Percentiles rank a stretch among this genome's conserved stretches.
phyloP scores from a whole-genome alignment of 2,329 filamentous ascomycete genomes.

The Colletotrichum echinochloae region DNA sequence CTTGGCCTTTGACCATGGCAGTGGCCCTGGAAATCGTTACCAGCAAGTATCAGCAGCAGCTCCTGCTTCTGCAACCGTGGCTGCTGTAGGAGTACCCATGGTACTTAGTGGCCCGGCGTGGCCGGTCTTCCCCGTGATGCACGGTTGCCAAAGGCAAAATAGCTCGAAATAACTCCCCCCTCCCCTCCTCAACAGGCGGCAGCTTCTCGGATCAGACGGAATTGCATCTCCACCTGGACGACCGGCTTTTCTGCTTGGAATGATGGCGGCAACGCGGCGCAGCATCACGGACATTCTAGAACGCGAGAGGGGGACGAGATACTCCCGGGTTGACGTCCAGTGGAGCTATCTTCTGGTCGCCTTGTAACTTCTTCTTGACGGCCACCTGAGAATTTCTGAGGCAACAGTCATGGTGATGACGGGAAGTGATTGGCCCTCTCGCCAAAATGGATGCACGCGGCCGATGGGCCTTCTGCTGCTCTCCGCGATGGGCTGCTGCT shows the following conservation, averaged over 20 bases:
- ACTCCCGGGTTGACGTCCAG: constrained; percentile 14
- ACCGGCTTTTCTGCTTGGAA: constrained; percentile 17
- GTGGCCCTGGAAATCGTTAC: constrained; percentile 14
- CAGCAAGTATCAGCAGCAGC: not conserved
- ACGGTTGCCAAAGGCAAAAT: not conserved
- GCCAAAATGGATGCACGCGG: constrained; percentile 37
- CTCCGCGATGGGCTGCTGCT: constrained; percentile 13
- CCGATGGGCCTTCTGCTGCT: constrained; percentile 33
- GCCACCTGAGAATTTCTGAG: constrained; percentile 14
- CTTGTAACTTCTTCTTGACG: constrained; percentile 22
- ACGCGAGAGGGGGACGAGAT: constrained; percentile 21
- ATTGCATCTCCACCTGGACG: constrained; percentile 20
- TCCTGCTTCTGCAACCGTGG: no score
- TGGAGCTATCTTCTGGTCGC: constrained; percentile 25
- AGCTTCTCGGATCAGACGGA: constrained; percentile 28
- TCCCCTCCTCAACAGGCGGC: constrained; percentile 17
- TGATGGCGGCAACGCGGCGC: constrained; percentile 9
- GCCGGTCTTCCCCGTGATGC: constrained; percentile 18
- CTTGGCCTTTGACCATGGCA: not conserved
- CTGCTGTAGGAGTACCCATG: not conserved
- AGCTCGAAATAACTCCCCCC: constrained; percentile 26
- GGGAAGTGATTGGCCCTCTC: constrained; percentile 33
- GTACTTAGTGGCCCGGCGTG: constrained; percentile 9
- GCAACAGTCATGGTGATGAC: constrained; percentile 9
- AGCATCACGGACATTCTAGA: constrained; percentile 26